Evolutionary conservation across 1,284 basidiomycete genomes (phyloP).

Genomic region (Mycena citricolor): DNA sequence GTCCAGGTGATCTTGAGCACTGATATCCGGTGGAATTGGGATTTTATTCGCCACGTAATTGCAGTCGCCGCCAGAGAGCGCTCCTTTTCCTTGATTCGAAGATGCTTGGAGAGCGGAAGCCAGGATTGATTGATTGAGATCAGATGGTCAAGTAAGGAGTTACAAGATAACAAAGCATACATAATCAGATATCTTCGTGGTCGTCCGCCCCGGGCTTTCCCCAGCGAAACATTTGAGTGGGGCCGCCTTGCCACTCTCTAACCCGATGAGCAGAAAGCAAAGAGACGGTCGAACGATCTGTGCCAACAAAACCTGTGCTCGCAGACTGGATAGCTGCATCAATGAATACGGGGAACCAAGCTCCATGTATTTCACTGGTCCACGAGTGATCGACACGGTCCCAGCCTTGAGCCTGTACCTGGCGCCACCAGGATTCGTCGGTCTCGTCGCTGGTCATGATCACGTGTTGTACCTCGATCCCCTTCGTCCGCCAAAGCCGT

Average conservation of each 20-base stretch:
- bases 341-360: conserved; percentile 42
- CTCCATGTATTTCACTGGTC: conserved; percentile 53
- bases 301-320: conserved; percentile 17
- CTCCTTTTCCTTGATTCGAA: too few relatives aligned
- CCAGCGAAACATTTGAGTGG: conserved; percentile 17
- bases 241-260: conserved; percentile 13
- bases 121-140: too few relatives aligned
- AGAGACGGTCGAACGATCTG: conserved; percentile 19
- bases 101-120: too few relatives aligned
- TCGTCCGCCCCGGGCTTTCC: conserved; percentile 11
- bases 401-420: conserved; percentile 60
- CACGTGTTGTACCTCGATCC: conserved; percentile 53
- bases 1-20: too few relatives aligned
- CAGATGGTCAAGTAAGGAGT: too few relatives aligned
- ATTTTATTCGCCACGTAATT: too few relatives aligned
- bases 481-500: conserved; percentile 50
- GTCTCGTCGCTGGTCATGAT: conserved; percentile 74
- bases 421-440: conserved; percentile 65
- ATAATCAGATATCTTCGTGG: conserved; percentile 7
- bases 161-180: too few relatives aligned
- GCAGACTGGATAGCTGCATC: conserved; percentile 23
- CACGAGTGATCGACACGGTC: conserved; percentile 54
- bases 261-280: conserved; percentile 17
- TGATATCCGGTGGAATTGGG: too few relatives aligned
- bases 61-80: too few relatives aligned